Evolutionary conservation across 129 eudicot species (phyloP), one percentile per base, ranked within the genome.

Genomic region (Tagetes erecta): DNA sequence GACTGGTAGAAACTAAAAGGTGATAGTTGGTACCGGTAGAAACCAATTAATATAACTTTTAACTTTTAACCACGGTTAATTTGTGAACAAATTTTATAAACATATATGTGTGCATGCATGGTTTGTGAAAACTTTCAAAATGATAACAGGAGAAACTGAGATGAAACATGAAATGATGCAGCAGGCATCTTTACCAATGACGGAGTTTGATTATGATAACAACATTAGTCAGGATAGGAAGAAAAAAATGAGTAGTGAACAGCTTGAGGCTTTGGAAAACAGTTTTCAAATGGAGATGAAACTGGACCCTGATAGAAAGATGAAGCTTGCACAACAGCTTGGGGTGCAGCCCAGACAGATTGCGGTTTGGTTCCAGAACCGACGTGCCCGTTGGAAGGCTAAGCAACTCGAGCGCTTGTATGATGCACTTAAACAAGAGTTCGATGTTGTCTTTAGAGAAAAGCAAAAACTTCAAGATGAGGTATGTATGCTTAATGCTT

Each of bases 351-450:
- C 97, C 0, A 78, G 97, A 51, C 97, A 91, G 78, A 76, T 91
- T 14, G 91, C 97, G 1, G 91, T 91, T 55, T 91, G 97, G 97
- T 91, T 91, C 84, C 97, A 91, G 57, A 91, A 91, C 78, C 60
- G 97, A 65, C 77, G 97, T 72, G 97, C 97, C 62, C 76, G 97
- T 45, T 91, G 97, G 97, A 91, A 91, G 87, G 81, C 83, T 2
- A 91, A 91, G 89, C 92, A 91, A 80, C 97, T 91, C 27, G 97
- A 91, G 80, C 86, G 80, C 70, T 82, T 87, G 78, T 91, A 87
- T 64, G 88, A 86, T 46, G 62, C 87, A 1, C 95, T 91, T 45
- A 87, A 87, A 72, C 94, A 84, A 46, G 87, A 91, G 70, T 85
- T 72, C 49, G 91, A 88, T 40, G 79, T 70, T 36, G 97, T 91